Conservation (phyloP, 345 rosid species). For the Boechera retrofracta region DNA sequence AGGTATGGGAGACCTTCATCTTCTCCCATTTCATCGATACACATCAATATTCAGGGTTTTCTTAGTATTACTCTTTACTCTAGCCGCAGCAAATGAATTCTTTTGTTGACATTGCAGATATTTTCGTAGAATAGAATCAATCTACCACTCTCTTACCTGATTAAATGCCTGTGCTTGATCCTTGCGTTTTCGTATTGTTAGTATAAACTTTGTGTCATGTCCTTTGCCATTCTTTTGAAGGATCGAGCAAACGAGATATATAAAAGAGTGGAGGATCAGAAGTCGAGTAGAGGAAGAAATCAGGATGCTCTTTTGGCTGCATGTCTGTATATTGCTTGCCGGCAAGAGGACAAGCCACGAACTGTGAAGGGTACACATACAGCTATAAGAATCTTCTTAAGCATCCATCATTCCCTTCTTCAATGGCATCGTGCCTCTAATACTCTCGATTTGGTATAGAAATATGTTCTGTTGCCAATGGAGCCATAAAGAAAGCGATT, state of each 20-base stretch:
- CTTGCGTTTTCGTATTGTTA: not conserved
- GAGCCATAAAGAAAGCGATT: conserved; percentile 89
- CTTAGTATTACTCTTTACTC: not conserved
- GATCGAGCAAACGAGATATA: conserved; percentile 95
- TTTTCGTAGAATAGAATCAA: not conserved
- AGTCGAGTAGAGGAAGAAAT: conserved; percentile 97
- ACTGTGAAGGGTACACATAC: conserved; percentile 87
- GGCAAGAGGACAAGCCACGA: conserved; percentile 94
- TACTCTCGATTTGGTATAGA: conserved; percentile 54
- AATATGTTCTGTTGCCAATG: conserved; percentile 92
- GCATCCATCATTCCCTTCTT: conserved; percentile 50
- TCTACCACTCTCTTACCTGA: not conserved
- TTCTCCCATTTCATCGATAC: not conserved
- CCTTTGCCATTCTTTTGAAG: conserved; percentile 48
- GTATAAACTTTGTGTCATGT: conserved; percentile 13
- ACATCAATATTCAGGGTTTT: not conserved
- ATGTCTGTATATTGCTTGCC: conserved; percentile 94
- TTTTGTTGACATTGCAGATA: not conserved
- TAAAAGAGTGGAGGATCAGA: conserved; percentile 93
- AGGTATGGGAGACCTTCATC: conserved; percentile 53
- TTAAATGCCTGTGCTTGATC: not conserved
- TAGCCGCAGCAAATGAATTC: not conserved
- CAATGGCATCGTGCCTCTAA: conserved; percentile 60
- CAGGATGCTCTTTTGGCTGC: conserved; percentile 99
- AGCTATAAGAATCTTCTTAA: conserved; percentile 49